phyloP scores from a whole-genome alignment of 441 rosid species.

The Croton setiger region DNA sequence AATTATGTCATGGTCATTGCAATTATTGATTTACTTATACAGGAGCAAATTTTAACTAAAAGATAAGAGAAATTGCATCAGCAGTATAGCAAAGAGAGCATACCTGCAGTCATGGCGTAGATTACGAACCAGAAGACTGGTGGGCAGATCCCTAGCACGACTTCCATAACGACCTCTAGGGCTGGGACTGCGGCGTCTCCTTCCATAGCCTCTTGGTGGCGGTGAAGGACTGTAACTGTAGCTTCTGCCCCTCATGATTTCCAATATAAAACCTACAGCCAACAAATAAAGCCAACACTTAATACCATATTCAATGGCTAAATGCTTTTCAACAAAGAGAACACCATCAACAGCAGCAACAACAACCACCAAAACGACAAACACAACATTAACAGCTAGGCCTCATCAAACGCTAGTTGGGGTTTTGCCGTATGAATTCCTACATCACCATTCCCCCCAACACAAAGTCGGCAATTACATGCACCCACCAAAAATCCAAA shows the following conservation, averaged over 20 bases:
- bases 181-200: constrained; percentile 65
- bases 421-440: too few species aligned
- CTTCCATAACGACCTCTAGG: constrained; percentile 52
- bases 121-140: constrained; percentile 89
- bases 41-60: background rate
- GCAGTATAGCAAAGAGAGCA: background rate
- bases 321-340: background rate
- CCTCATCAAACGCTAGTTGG: too few species aligned
- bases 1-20: background rate
- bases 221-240: constrained; percentile 87
- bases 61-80: background rate
- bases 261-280: constrained; percentile 14
- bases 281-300: background rate
- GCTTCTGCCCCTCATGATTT: constrained; percentile 67
- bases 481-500: too few species aligned
- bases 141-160: constrained; percentile 63
- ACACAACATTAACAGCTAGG: too few species aligned
- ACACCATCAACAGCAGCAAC: too few species aligned
- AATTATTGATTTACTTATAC: background rate
- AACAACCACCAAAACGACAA: too few species aligned
- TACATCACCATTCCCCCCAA: too few species aligned
- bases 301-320: background rate
- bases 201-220: constrained; percentile 56
- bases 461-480: too few species aligned
- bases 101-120: constrained; percentile 84